Percentiles rank a stretch among this genome's conserved stretches.
Evolutionary conservation across 306 rosid species (phyloP).

Genomic region (Pyrus bretschneideri): DNA sequence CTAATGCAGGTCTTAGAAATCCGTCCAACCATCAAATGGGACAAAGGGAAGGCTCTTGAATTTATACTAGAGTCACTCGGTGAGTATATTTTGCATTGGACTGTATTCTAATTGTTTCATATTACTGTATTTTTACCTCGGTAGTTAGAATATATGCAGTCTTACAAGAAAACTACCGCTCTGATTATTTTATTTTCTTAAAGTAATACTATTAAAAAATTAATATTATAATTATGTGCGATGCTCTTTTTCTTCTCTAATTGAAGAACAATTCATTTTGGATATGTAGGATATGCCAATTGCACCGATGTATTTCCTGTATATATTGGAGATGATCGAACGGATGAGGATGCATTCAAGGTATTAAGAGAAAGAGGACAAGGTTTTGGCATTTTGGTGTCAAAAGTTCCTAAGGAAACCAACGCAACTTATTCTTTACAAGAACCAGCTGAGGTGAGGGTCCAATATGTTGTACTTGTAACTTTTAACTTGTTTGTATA

Average conservation of each 20-base stretch:
- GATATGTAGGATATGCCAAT: constrained; percentile 63
- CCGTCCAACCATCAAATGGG: constrained; percentile 96
- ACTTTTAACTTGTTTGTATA: constrained; percentile 5
- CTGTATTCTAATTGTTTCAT: not conserved
- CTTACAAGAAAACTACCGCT: not conserved
- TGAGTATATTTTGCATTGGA: constrained; percentile 30
- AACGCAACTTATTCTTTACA: constrained; percentile 78
- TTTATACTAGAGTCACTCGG: constrained; percentile 90
- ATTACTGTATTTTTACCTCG: not conserved
- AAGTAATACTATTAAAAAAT: not conserved
- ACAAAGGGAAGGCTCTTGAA: constrained; percentile 92
- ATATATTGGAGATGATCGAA: constrained; percentile 89
- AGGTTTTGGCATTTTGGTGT: constrained; percentile 90
- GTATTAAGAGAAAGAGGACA: constrained; percentile 86
- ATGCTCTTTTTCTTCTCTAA: not conserved
- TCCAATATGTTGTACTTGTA: constrained; percentile 2
- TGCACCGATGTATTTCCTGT: constrained; percentile 75
- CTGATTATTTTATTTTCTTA: not conserved
- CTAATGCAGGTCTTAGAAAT: constrained; percentile 76
- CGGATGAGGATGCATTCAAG: constrained; percentile 98
- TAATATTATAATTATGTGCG: not conserved
- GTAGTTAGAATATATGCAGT: not conserved
- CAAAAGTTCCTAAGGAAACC: constrained; percentile 85
- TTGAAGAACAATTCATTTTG: not conserved
- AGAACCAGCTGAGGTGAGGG: constrained; percentile 89